These are phyloP conservation scores for Jatropha podagrica DNA, from an alignment of 441 rosid species.

Conservation along the genomic window DNA sequence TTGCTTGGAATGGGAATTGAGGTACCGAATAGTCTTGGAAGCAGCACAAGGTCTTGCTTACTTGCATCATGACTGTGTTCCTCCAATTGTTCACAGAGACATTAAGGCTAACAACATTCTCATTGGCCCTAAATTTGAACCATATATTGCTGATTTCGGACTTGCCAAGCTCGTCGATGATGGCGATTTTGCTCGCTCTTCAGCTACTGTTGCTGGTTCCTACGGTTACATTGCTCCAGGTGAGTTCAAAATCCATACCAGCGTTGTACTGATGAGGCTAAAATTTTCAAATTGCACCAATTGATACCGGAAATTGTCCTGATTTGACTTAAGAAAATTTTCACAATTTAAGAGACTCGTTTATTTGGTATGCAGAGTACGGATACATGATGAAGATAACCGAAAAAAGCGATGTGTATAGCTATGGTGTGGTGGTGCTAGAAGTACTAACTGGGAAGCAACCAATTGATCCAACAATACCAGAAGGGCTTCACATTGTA, in stretches of 20 bases:
- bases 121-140: conserved; percentile 86
- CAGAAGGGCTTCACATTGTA: conserved; percentile 79
- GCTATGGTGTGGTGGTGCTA: conserved; percentile 85
- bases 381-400: conserved; percentile 96
- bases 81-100: conserved; percentile 91
- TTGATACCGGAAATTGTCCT: not conserved
- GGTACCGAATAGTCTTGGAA: conserved; percentile 75
- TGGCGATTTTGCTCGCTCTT: conserved; percentile 77
- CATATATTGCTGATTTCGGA: conserved; percentile 96
- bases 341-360: not conserved
- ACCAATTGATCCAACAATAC: conserved; percentile 93
- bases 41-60: conserved; percentile 95
- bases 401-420: conserved; percentile 92
- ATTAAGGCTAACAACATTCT: conserved; percentile 95
- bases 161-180: conserved; percentile 95
- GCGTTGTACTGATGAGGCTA: no score
- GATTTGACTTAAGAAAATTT: not conserved
- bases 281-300: not conserved
- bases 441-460: conserved; percentile 94
- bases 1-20: conserved; percentile 81
- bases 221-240: conserved; percentile 99
- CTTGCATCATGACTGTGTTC: conserved; percentile 91
- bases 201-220: conserved; percentile 92
- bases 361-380: conserved; percentile 50
- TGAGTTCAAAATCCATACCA: conserved; percentile 23